phyloP scores from a whole-genome alignment of 1,284 basidiomycete species.

The Ceratobasidium theobromae region DNA sequence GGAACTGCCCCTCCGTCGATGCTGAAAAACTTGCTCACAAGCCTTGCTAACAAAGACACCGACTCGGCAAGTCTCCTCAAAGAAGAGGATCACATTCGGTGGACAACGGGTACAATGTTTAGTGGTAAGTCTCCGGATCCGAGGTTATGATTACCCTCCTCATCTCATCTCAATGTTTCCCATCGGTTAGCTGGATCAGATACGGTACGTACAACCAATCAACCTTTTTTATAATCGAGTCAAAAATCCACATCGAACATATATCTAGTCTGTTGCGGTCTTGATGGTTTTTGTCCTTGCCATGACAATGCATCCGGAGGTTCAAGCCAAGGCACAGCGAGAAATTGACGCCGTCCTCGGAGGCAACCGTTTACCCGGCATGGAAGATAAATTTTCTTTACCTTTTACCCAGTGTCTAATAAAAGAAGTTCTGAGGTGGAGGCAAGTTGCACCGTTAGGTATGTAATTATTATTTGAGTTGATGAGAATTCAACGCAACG shows the following conservation, averaged over 20 bases:
- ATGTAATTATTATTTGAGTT: background rate
- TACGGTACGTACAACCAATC: background rate
- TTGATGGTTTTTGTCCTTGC: background rate
- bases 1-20: conserved; percentile 5
- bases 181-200: background rate
- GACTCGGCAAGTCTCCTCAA: no score
- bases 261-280: background rate
- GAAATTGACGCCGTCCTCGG: conserved; percentile 1
- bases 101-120: conserved; percentile 8
- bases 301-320: background rate
- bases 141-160: background rate
- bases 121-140: conserved; percentile 1
- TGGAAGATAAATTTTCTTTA: background rate
- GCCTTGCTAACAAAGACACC: background rate
- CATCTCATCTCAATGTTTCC: background rate
- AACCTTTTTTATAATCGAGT: background rate
- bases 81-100: conserved; percentile 3
- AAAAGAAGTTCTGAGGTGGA: conserved; percentile 17
- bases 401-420: conserved; percentile 3
- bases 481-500: background rate
- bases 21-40: background rate
- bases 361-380: background rate
- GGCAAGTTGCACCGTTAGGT: conserved; percentile 11
- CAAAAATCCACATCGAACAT: no score
- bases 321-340: background rate